Percentiles rank a stretch among this genome's conserved stretches.
Conservation (phyloP, 2,329 filamentous ascomycete genomes). For the Macroventuria anomochaeta region DNA sequence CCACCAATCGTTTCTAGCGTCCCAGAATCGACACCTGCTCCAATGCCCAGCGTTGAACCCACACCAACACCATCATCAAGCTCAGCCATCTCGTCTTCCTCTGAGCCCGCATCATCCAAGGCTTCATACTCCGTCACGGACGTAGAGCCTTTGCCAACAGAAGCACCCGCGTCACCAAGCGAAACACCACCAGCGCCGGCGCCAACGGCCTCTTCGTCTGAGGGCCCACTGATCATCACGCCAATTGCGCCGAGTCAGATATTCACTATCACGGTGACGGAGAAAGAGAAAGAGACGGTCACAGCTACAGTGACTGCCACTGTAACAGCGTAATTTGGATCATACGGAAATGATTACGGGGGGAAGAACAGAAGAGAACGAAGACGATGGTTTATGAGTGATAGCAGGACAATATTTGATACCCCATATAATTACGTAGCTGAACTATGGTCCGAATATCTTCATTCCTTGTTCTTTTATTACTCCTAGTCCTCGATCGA, state of each 20-base stretch:
- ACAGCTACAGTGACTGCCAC: slow-evolving; percentile 36
- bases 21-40: neutral
- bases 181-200: slow-evolving; percentile 6
- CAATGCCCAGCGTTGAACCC: neutral
- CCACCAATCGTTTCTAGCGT: neutral
- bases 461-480: too few relatives aligned
- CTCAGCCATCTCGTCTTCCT: neutral
- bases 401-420: slow-evolving; percentile 20
- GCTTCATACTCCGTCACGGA: slow-evolving; percentile 8
- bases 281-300: slow-evolving; percentile 41
- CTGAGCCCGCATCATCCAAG: neutral
- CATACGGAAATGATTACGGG: neutral
- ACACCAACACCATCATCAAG: neutral
- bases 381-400: neutral
- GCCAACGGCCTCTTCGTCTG: slow-evolving; percentile 22
- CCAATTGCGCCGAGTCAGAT: slow-evolving; percentile 42
- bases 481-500: neutral
- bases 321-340: neutral
- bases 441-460: neutral
- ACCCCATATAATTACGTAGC: slow-evolving; percentile 14
- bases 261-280: slow-evolving; percentile 44
- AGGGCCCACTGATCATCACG: slow-evolving; percentile 41
- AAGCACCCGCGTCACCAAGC: slow-evolving; percentile 10
- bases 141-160: slow-evolving; percentile 10
- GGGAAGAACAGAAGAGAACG: neutral